phyloP scores from a whole-genome alignment of 257 asterid species.

The Lithospermum erythrorhizon region DNA sequence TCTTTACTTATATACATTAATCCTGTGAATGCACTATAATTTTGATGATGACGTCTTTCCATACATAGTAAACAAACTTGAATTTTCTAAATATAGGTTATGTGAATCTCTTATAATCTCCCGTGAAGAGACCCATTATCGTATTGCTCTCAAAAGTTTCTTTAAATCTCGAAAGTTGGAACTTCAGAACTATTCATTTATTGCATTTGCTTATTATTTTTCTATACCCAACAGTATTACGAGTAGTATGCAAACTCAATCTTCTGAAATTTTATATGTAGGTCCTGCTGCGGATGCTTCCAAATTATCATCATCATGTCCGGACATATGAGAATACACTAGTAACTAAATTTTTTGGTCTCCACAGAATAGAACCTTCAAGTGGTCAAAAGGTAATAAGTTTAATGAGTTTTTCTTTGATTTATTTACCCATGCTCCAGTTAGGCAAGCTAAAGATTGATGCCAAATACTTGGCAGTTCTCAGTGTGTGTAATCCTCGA shows the following conservation, averaged over 20 bases:
- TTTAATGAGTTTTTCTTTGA: neutral
- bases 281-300: conserved; percentile 95
- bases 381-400: conserved; percentile 86
- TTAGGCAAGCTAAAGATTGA: neutral
- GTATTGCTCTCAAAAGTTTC: no score
- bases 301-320: conserved; percentile 76
- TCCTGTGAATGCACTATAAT: no score
- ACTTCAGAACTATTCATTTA: neutral
- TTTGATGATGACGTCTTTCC: no score
- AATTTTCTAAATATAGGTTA: no score
- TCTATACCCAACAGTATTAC: neutral
- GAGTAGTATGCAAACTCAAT: neutral
- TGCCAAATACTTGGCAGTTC: no score
- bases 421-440: neutral
- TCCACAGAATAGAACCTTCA: conserved; percentile 88
- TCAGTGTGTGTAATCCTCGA: no score
- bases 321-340: conserved; percentile 73
- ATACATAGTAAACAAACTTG: no score
- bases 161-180: neutral
- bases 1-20: no score
- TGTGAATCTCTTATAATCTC: no score
- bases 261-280: conserved; percentile 16
- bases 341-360: conserved; percentile 90
- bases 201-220: neutral
- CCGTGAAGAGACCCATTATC: no score